These are phyloP conservation scores for Penicillium oxalicum DNA, from an alignment of 2,329 filamentous ascomycete genomes.

Conservation along the genomic window DNA sequence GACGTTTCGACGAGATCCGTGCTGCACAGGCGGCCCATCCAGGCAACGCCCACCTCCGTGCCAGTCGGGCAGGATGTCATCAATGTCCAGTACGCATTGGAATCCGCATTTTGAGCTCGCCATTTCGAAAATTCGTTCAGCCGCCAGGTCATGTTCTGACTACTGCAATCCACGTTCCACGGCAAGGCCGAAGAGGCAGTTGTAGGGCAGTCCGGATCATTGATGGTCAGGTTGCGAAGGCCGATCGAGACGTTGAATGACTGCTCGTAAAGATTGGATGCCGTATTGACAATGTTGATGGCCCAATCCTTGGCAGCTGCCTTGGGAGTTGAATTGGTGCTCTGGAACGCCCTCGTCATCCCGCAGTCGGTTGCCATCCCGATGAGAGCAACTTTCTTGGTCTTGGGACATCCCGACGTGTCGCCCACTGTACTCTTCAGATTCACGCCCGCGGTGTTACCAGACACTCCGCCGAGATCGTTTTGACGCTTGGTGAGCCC, in stretches of 20 bases:
- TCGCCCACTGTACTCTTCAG: slow-evolving; percentile 72
- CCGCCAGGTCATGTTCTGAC: slow-evolving; percentile 61
- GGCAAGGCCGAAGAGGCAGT: slow-evolving; percentile 60
- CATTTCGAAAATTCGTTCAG: slow-evolving; percentile 84
- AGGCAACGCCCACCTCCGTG: slow-evolving; percentile 82
- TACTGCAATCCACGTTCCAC: slow-evolving; percentile 73
- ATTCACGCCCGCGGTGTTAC: slow-evolving; percentile 75
- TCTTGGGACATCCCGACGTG: slow-evolving; percentile 75
- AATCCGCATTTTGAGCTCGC: slow-evolving; percentile 71
- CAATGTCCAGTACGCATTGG: slow-evolving; percentile 89
- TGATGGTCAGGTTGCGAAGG: slow-evolving; percentile 77
- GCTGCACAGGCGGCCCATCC: slow-evolving; percentile 81
- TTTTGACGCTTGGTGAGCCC: slow-evolving; percentile 62
- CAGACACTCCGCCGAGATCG: slow-evolving; percentile 62
- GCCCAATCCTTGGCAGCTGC: slow-evolving; percentile 66
- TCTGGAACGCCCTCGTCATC: slow-evolving; percentile 67
- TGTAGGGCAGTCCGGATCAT: slow-evolving; percentile 66
- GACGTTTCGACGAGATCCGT: slow-evolving; percentile 47
- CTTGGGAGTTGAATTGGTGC: slow-evolving; percentile 38
- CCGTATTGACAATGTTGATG: slow-evolving; percentile 76
- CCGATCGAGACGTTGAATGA: slow-evolving; percentile 94
- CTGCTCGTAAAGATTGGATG: slow-evolving; percentile 79
- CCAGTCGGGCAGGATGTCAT: slow-evolving; percentile 76
- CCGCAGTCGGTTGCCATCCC: slow-evolving; percentile 91
- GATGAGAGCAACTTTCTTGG: slow-evolving; percentile 84